phyloP scores from a whole-genome alignment of 345 rosid species.

The Alliaria petiolata region DNA sequence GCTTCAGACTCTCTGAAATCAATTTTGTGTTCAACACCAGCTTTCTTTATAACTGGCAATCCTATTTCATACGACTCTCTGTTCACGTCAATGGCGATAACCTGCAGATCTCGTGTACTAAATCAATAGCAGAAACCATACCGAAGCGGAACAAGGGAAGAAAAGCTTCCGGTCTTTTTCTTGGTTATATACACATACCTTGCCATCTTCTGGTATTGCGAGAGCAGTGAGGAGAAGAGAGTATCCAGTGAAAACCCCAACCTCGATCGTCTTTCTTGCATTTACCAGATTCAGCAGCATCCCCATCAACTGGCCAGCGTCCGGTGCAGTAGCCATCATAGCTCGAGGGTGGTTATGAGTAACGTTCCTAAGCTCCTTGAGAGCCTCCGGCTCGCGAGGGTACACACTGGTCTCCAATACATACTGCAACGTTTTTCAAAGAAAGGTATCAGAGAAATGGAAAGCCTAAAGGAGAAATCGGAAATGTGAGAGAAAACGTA shows the following conservation, averaged over 20 bases:
- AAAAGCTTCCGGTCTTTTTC: background rate
- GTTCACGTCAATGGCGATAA: conserved; percentile 47
- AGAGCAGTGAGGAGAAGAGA: conserved; percentile 88
- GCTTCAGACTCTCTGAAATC: conserved; percentile 57
- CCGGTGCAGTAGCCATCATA: conserved; percentile 58
- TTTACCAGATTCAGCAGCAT: conserved; percentile 53
- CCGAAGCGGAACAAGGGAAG: background rate
- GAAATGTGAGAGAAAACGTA: background rate
- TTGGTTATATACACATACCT: conserved; percentile 25
- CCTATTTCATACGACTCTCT: conserved; percentile 47
- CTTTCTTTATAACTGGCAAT: conserved; percentile 49
- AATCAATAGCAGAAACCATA: background rate
- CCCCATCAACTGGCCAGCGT: conserved; percentile 64
- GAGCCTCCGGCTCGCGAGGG: conserved; percentile 60
- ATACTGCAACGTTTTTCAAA: conserved; percentile 40
- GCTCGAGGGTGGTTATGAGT: conserved; percentile 53
- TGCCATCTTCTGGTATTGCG: conserved; percentile 66
- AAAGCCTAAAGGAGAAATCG: background rate
- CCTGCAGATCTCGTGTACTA: conserved; percentile 25
- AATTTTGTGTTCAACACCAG: conserved; percentile 54
- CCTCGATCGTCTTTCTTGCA: conserved; percentile 61
- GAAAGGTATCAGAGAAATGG: background rate
- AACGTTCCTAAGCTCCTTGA: conserved; percentile 58
- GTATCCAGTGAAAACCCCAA: conserved; percentile 82
- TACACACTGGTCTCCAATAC: conserved; percentile 61